These are phyloP conservation scores for Senna tora DNA, from an alignment of 306 rosid species.

Conservation along the genomic window DNA sequence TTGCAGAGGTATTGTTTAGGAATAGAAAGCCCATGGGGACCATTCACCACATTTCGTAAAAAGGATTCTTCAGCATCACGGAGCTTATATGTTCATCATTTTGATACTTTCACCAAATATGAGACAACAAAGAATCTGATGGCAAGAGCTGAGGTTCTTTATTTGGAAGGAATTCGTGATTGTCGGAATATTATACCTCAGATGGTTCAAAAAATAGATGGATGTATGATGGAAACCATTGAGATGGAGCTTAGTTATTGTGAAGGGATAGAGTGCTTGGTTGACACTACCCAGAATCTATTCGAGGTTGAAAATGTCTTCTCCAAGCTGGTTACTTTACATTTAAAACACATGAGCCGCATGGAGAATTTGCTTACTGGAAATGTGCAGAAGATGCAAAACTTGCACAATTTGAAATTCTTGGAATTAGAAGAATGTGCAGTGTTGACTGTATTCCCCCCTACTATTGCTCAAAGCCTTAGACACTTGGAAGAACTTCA, in stretches of 20 bases:
- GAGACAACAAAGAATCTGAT: neutral
- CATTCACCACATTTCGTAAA: neutral
- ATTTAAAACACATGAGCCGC: too few relatives aligned
- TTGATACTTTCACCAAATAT: neutral
- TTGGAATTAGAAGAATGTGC: neutral
- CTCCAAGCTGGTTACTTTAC: neutral
- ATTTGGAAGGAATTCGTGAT: neutral
- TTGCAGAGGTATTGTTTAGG: conserved; percentile 33
- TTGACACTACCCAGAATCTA: conserved; percentile 11
- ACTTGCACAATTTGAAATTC: too few relatives aligned
- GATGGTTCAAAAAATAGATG: conserved; percentile 23
- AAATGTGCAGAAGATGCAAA: too few relatives aligned
- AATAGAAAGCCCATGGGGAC: conserved; percentile 2
- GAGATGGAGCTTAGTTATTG: neutral
- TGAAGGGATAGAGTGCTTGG: conserved; percentile 7
- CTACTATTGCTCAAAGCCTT: neutral
- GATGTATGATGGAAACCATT: neutral
- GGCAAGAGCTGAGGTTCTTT: conserved; percentile 16
- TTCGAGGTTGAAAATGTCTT: conserved; percentile 6
- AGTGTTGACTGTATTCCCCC: neutral
- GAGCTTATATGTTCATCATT: conserved; percentile 10
- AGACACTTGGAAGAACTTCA: conserved; percentile 3
- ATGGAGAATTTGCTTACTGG: too few relatives aligned
- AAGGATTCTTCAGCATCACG: neutral
- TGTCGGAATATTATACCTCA: conserved; percentile 29